Evolutionary conservation across 371 early-diverging fungal species (phyloP), one percentile per base, ranked within the genome.

Genomic region (Rhizopus stolonifer): DNA sequence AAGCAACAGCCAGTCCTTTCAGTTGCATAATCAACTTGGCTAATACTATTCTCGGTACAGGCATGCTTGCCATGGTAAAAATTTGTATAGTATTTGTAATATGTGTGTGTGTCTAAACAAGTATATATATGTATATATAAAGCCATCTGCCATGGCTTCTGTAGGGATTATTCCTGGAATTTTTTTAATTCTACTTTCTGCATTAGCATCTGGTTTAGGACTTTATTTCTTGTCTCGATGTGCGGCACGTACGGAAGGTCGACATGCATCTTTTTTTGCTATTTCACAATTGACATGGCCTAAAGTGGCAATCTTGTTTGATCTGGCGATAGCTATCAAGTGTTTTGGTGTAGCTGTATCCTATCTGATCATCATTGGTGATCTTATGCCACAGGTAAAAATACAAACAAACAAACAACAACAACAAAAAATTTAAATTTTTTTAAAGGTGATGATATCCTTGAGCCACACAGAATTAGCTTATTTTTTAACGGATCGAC

Each of bases 261-360:
- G 98, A 4, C 66, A 83, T 39, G 81, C 94, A 4, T 93, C 94
- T 9, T 97, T 98, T 64, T 93, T 91, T 71, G 85, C 91, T 13
- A 82, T 96, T 31, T 86, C 96, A 6, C 82, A 89, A 54, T 71
- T 93, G 42, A 96, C 95, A 10, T 96, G 95, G 72, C 99, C 99
- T n/a, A 71, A 75, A 23, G 88, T 95, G 0, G 91, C 92, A 0
- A 74, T 95, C 10, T 80, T 87, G 33, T 96, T 99, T 63, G 99
- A 99, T 67, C 50, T 91, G 34, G 98, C 99, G 23, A 97, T 99
- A 58, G 99, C 99, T 22, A 78, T 99, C 65, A 99, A 99, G 70
- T 99, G 99, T 68, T 99, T 99, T 78, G 99, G 99, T 31, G 99
- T 99, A 1, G 87, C 94, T 14, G 85, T 95, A 24, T 95, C 96